Conservation (phyloP, 345 rosid genomes). For the Sonneratia alba region DNA sequence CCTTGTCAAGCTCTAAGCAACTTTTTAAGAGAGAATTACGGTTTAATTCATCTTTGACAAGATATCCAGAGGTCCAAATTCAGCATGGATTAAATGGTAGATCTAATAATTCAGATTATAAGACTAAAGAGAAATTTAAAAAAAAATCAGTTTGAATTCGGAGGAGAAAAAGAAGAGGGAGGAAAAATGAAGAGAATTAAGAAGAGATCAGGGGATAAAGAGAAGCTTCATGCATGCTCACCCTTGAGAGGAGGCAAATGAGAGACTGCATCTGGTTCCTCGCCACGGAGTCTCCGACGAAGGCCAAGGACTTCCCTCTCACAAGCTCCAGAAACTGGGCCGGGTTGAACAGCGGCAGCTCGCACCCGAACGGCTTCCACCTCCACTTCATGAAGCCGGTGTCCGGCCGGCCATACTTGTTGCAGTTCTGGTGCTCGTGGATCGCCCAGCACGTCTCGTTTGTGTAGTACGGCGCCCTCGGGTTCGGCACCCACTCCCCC, state of each 20-base stretch:
- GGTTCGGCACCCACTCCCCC: slow-evolving; percentile 32
- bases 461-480: slow-evolving; percentile 25
- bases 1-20: too few species aligned
- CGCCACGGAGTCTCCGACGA: slow-evolving; percentile 34
- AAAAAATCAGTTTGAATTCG: too few species aligned
- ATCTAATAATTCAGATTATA: too few species aligned
- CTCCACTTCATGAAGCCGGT: slow-evolving; percentile 33
- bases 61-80: too few species aligned
- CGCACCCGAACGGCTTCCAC: slow-evolving; percentile 35
- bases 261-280: slow-evolving; percentile 42
- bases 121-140: too few species aligned
- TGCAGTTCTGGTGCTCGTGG: slow-evolving; percentile 33
- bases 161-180: background rate
- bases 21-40: too few species aligned
- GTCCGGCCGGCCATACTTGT: slow-evolving; percentile 33
- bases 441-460: slow-evolving; percentile 23
- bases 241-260: slow-evolving; percentile 29
- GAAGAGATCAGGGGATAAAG: too few species aligned
- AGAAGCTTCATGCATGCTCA: slow-evolving; percentile 10
- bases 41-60: too few species aligned
- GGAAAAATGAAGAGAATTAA: background rate
- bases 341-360: slow-evolving; percentile 29
- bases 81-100: too few species aligned
- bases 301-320: slow-evolving; percentile 35
- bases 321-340: slow-evolving; percentile 28